Evolutionary conservation across 495 filamentous ascomycete genomes (phyloP).

Genomic region (Astrothelium subdiscretum): DNA sequence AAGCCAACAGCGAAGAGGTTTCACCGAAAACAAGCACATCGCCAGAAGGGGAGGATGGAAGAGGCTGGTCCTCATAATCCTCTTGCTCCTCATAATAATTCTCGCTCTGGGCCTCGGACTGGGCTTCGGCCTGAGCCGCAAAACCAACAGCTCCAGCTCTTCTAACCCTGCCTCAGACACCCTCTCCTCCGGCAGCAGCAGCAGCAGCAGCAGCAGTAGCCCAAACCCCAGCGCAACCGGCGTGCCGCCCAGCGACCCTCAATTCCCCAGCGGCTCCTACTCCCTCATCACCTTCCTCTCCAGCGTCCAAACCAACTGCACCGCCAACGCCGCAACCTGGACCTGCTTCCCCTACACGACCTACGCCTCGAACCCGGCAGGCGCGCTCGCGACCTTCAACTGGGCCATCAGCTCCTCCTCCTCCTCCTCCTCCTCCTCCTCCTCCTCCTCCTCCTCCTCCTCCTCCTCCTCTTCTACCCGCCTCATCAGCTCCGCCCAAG

Average conservation of each 20-base stretch:
- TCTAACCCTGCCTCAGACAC: background rate
- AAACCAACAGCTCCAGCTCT: background rate
- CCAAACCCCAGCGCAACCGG: background rate
- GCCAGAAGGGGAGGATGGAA: conserved; percentile 23
- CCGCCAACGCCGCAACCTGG: conserved; percentile 38
- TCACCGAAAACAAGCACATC: conserved; percentile 15
- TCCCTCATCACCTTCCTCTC: conserved; percentile 43
- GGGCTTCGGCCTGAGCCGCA: conserved; percentile 37
- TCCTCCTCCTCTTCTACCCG: conserved; percentile 3
- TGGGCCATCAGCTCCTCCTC: conserved; percentile 39
- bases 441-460: conserved; percentile 12
- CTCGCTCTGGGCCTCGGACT: conserved; percentile 42
- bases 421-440: conserved; percentile 12
- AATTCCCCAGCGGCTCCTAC: conserved; percentile 46
- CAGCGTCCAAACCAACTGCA: conserved; percentile 38
- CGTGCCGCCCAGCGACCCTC: background rate
- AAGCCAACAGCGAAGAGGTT: background rate
- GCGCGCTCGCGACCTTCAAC: conserved; percentile 37
- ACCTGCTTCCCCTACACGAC: conserved; percentile 42
- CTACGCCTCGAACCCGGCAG: conserved; percentile 27
- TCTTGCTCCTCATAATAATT: conserved; percentile 33
- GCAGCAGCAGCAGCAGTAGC: background rate
- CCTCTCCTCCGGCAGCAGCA: background rate
- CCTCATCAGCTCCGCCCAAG: conserved; percentile 31
- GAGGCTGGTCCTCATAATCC: conserved; percentile 11